These are phyloP conservation scores for Graphilbum fragrans DNA, from an alignment of 2,329 filamentous ascomycete genomes.

Conservation along the genomic window DNA sequence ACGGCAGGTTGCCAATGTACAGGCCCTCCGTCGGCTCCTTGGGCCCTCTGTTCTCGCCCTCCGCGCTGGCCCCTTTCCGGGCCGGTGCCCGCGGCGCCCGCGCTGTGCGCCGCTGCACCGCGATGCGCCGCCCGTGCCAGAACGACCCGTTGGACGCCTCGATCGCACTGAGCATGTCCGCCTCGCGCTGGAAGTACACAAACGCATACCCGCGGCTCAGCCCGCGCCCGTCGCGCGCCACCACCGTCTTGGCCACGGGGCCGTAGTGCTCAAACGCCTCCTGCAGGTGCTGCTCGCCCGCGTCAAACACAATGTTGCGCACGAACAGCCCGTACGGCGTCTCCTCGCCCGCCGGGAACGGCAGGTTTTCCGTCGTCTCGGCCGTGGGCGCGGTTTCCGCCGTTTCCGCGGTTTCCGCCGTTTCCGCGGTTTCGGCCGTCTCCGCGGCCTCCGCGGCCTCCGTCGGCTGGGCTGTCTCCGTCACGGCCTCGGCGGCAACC, in stretches of 20 bases:
- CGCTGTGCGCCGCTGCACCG: conserved; percentile 11
- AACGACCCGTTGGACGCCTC: conserved; percentile 20
- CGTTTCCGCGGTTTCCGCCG: not conserved
- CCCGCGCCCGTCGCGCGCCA: conserved; percentile 21
- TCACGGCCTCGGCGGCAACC: not conserved
- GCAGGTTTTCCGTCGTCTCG: conserved; percentile 1
- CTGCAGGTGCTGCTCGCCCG: conserved; percentile 20
- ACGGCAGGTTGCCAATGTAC: conserved; percentile 78
- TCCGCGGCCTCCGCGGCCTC: conserved; percentile 1
- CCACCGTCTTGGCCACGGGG: conserved; percentile 10
- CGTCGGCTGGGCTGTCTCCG: not conserved
- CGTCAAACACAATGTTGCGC: conserved; percentile 23
- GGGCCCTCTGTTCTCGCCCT: not conserved
- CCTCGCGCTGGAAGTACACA: conserved; percentile 11
- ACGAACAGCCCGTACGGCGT: conserved; percentile 17
- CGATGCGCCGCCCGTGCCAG: conserved; percentile 25
- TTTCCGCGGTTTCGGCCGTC: conserved; percentile 1
- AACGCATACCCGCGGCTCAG: conserved; percentile 18
- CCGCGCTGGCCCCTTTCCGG: not conserved
- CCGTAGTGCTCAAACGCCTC: conserved; percentile 21
- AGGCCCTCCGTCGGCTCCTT: conserved; percentile 25
- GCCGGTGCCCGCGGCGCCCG: no score
- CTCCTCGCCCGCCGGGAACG: conserved; percentile 4
- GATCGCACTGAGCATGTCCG: conserved; percentile 15
- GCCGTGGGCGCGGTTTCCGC: conserved; percentile 1